These are phyloP conservation scores for Withania somnifera DNA, from an alignment of 305 asterid genomes.

Conservation along the genomic window DNA sequence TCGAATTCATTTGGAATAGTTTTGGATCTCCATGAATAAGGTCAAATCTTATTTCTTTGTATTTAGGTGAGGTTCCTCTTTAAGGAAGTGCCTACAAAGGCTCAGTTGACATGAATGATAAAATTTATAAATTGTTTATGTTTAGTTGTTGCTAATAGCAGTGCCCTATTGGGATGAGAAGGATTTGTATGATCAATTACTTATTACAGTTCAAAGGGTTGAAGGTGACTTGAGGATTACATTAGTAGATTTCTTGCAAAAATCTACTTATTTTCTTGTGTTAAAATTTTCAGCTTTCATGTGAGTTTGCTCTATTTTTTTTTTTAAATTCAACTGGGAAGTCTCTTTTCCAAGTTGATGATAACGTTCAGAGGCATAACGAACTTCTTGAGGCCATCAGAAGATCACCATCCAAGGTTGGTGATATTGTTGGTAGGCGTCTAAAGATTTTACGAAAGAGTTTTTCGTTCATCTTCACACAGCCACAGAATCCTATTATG, in stretches of 20 bases:
- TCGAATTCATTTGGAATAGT: not conserved
- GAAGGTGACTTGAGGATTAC: not conserved
- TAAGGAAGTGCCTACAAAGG: not conserved
- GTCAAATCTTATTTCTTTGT: not conserved
- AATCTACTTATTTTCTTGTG: not conserved
- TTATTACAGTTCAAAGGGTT: not conserved
- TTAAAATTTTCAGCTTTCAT: not conserved
- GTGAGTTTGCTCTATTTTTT: not conserved
- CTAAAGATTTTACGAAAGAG: constrained; percentile 91
- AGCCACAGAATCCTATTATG: constrained; percentile 67
- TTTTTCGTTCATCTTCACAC: constrained; percentile 75
- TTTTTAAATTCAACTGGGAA: constrained; percentile 13
- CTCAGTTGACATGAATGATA: not conserved
- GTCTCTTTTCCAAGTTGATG: constrained; percentile 46
- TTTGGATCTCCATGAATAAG: not conserved
- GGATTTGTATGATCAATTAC: not conserved
- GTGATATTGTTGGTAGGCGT: constrained; percentile 70
- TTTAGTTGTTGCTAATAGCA: not conserved
- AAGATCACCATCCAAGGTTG: constrained; percentile 52
- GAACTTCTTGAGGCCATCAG: constrained; percentile 60
- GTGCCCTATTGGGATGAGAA: not conserved
- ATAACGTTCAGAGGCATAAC: constrained; percentile 73
- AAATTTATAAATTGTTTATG: not conserved
- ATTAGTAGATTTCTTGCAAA: not conserved
- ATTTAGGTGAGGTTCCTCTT: not conserved